Percentiles rank a stretch among this genome's conserved stretches.
These are phyloP conservation scores for Dichotomopilus funicola DNA, from an alignment of 2,329 filamentous ascomycete genomes.

Conservation along the genomic window DNA sequence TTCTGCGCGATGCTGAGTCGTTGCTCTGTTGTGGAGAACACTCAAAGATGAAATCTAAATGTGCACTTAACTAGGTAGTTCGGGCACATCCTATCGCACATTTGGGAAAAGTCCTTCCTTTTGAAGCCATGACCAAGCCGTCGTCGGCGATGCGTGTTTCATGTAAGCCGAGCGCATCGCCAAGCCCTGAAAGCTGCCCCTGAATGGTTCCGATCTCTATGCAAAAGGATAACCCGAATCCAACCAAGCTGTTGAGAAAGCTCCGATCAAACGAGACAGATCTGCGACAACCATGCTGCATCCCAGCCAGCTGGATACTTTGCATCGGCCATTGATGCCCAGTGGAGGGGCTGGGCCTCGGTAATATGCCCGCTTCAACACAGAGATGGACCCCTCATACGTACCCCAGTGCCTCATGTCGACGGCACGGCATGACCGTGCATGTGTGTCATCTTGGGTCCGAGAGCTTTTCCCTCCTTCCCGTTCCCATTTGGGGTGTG, in stretches of 20 bases:
- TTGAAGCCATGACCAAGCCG: too few species aligned
- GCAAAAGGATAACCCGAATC: background rate
- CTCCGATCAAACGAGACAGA: conserved; percentile 10
- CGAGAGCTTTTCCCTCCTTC: too few species aligned
- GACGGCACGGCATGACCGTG: background rate
- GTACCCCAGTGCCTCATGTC: background rate
- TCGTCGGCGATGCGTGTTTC: too few species aligned
- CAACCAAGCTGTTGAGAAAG: background rate
- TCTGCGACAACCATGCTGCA: conserved; percentile 5
- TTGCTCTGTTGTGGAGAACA: too few species aligned
- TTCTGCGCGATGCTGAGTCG: too few species aligned
- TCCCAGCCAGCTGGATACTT: background rate
- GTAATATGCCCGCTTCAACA: too few species aligned
- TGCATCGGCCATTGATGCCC: background rate
- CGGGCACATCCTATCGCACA: too few species aligned
- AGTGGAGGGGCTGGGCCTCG: too few species aligned
- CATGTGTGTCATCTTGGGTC: background rate
- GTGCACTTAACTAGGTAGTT: too few species aligned
- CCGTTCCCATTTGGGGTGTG: too few species aligned
- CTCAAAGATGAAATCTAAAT: too few species aligned
- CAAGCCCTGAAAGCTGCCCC: background rate
- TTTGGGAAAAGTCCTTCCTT: too few species aligned
- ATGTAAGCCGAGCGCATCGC: background rate
- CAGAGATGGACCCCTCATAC: background rate
- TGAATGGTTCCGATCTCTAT: background rate